Evolutionary conservation across 306 rosid genomes (phyloP), one percentile per base, ranked within the genome.

Genomic region (Vigna unguiculata): DNA sequence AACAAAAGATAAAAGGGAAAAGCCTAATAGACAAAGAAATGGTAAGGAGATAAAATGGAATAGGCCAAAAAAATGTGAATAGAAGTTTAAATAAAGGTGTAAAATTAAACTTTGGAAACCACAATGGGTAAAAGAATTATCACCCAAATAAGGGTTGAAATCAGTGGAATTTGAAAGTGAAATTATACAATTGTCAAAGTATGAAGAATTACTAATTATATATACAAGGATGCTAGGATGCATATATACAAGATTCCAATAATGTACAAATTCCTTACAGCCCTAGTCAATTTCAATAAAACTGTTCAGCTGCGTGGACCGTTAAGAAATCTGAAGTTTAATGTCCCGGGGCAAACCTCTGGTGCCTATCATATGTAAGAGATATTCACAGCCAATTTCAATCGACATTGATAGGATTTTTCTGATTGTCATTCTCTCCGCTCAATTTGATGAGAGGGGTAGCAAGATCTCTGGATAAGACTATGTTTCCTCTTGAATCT

Each of bases 401-500:
- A 69, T 70, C 47, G 71, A 69, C 72, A 15, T 45, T 78, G 30
- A 85, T 15, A 10, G 74, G 75, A 28, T 81, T 60, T 63, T 72
- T 83, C 20, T 73, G 52, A 85, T 72, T 71, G 40, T 78, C 85
- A 8, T 81, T 72, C 78, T 62, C 63, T 41, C 64, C 47, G 17
- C 72, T 87, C 83, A 84, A 74, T 81, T 83, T 83, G 74, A 92
- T 82, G 60, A 77, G 63, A 47, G 91, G 82, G 65, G 74, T 83
- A 71, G 84, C 84, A 34, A 84, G 97, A 74, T 88, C 85, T 78
- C 88, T 89, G 49, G 90, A 89, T 72, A 88, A 61, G 68, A 89
- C 30, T 7, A 84, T 13, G 83, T 92, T 96, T 79, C 98, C 99
- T 17, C 38, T 70, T 15, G 45, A 52, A 84, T 96, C 99, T 11